Base-by-base conservation (phyloP, 177 flowering plant genomes). In the Vitis hybrid region DNA sequence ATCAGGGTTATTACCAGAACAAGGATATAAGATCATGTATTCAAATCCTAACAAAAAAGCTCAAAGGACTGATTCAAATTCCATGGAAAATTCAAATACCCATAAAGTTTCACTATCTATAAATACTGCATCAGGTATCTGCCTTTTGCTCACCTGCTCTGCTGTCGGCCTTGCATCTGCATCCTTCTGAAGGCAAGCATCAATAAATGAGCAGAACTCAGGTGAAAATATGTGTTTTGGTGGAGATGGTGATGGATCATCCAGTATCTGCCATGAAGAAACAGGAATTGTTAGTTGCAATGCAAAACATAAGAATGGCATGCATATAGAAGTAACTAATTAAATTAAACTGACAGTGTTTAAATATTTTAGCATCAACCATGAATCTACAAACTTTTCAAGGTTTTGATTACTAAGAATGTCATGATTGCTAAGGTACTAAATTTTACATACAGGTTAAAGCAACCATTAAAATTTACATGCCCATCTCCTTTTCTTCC, bases 171-270 rank as follows among this genome's bases (percentile, higher is more conserved):
- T 87, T 33, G 88, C 83, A 68, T 89, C 90, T 66, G 99, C 80
- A 83, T 92, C 88, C 84, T 94, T 96, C 80, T 88, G 87, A 63
- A 96, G 78, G 80, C 99, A 96, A 67, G 82, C 90, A 83, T 94
- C 94, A 72, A 96, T 82, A 67, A 96, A 96, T 18, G 96, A 90
- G 74, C 97, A 92, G 69, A 92, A 92, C 74, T 94, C 99, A 3
- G 95, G 86, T 24, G 99, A 94, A 81, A 94, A 92, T 7, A 69
- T 77, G n/a, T 80, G 67, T 56, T 81, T 85, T 63, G 92, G 71
- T 13, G 94, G 97, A 47, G 97, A 89, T 50, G 99, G 99, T 47
- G 99, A 94, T 75, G 99, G 97, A 74, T 96, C 99, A 59, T 96
- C 94, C 86, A 96, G 73, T 58, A 96, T 96, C 99, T 96, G 82